Evolutionary conservation across 768 basidiomycete genomes (phyloP).

Genomic region (Suillus placidus): DNA sequence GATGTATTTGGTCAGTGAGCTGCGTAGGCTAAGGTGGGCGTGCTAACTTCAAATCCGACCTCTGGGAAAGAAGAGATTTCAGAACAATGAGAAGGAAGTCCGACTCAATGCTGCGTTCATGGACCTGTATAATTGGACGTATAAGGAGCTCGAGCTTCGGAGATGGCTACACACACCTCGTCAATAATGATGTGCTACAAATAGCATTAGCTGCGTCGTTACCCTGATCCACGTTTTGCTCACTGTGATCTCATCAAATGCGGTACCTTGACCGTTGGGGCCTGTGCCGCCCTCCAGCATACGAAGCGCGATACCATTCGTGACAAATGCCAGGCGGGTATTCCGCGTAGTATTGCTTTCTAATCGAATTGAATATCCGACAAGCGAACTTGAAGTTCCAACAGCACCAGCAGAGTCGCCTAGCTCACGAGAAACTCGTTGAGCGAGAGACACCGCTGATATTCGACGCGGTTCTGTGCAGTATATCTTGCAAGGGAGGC

Average conservation of each 20-base stretch:
- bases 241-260: slow-evolving; percentile 95
- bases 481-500: slow-evolving; percentile 85
- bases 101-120: slow-evolving; percentile 96
- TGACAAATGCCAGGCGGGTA: slow-evolving; percentile 83
- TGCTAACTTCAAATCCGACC: slow-evolving; percentile 81
- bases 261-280: slow-evolving; percentile 67
- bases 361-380: slow-evolving; percentile 93
- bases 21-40: not conserved
- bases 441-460: slow-evolving; percentile 93
- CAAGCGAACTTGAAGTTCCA: slow-evolving; percentile 76
- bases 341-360: slow-evolving; percentile 83
- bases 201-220: slow-evolving; percentile 8
- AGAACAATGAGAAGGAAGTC: slow-evolving; percentile 96
- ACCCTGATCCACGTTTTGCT: slow-evolving; percentile 23
- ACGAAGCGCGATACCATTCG: slow-evolving; percentile 92
- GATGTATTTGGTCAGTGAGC: slow-evolving; percentile 12
- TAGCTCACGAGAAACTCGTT: slow-evolving; percentile 89
- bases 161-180: slow-evolving; percentile 55
- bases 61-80: slow-evolving; percentile 74
- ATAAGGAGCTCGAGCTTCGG: not conserved
- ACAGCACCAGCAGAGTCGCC: slow-evolving; percentile 82
- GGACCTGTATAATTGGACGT: slow-evolving; percentile 54
- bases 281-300: slow-evolving; percentile 92
- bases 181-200: slow-evolving; percentile 91
- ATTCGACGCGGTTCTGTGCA: slow-evolving; percentile 97